These are phyloP conservation scores for Apiotrichum brassicae DNA, from an alignment of 1,284 basidiomycete species.

Conservation along the genomic window DNA sequence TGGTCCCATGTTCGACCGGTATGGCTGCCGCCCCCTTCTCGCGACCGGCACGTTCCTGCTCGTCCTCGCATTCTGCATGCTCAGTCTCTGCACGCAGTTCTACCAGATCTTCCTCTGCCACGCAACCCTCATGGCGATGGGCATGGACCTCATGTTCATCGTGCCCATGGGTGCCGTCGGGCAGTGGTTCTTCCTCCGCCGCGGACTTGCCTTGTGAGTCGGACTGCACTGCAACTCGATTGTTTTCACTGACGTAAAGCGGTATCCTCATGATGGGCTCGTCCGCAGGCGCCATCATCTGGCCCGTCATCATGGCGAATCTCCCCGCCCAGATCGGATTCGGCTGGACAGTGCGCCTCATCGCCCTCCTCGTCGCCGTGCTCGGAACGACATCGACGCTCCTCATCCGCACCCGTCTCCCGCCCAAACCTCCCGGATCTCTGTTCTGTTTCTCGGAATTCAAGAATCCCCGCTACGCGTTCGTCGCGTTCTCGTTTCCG, in stretches of 20 bases:
- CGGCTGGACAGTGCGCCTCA: constrained; percentile 35
- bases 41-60: constrained; percentile 23
- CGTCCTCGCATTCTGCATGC: constrained; percentile 25
- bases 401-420: constrained; percentile 33
- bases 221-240: too few relatives aligned
- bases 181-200: constrained; percentile 37
- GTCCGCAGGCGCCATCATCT: constrained; percentile 33
- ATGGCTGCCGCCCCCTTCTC: constrained; percentile 30
- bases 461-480: constrained; percentile 26
- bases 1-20: constrained; percentile 36
- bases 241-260: neutral
- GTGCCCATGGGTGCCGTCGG: constrained; percentile 35
- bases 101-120: constrained; percentile 36
- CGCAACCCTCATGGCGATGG: constrained; percentile 28
- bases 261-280: constrained; percentile 25
- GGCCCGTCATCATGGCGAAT: constrained; percentile 38
- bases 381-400: constrained; percentile 23
- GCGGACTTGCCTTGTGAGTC: constrained; percentile 35
- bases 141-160: constrained; percentile 38
- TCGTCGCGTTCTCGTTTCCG: constrained; percentile 21
- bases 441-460: constrained; percentile 34
- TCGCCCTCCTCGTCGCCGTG: constrained; percentile 27
- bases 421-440: constrained; percentile 27
- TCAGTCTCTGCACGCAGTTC: constrained; percentile 27
- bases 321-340: constrained; percentile 34